phyloP scores from a whole-genome alignment of 2,329 filamentous ascomycete species.

The Ascomycota sp. region DNA sequence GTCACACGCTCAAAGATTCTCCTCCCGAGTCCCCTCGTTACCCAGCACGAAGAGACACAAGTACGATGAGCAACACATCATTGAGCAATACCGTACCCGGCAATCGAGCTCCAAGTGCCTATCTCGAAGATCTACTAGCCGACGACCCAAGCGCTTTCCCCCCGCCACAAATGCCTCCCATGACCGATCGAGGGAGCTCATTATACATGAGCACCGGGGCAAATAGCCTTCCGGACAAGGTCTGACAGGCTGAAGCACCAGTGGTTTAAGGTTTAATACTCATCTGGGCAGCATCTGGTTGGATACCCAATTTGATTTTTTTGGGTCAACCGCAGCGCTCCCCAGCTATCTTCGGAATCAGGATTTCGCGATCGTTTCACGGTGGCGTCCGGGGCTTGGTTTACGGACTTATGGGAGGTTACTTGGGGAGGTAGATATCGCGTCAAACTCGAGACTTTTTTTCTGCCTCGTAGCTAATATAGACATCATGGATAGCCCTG shows the following conservation, averaged over 20 bases:
- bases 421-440: too few species aligned
- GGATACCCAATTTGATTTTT: too few species aligned
- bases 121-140: conserved; percentile 75
- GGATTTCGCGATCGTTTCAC: too few species aligned
- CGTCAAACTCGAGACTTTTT: too few species aligned
- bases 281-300: too few species aligned
- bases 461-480: too few species aligned
- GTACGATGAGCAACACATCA: conserved; percentile 45
- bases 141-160: conserved; percentile 40
- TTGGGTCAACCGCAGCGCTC: too few species aligned
- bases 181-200: conserved; percentile 1
- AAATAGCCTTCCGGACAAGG: conserved; percentile 8
- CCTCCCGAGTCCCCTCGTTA: conserved; percentile 46
- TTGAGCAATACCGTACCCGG: conserved; percentile 43
- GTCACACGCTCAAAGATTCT: conserved; percentile 25
- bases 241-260: conserved; percentile 6
- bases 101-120: conserved; percentile 66
- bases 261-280: too few species aligned
- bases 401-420: too few species aligned
- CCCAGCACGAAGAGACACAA: conserved; percentile 27
- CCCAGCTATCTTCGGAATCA: too few species aligned
- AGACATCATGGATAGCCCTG: too few species aligned
- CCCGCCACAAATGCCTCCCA: conserved; percentile 17
- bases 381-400: too few species aligned
- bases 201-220: conserved; percentile 2